Base-by-base conservation (phyloP, 2,329 filamentous ascomycete genomes). In the Aspergillus ochraceus region DNA sequence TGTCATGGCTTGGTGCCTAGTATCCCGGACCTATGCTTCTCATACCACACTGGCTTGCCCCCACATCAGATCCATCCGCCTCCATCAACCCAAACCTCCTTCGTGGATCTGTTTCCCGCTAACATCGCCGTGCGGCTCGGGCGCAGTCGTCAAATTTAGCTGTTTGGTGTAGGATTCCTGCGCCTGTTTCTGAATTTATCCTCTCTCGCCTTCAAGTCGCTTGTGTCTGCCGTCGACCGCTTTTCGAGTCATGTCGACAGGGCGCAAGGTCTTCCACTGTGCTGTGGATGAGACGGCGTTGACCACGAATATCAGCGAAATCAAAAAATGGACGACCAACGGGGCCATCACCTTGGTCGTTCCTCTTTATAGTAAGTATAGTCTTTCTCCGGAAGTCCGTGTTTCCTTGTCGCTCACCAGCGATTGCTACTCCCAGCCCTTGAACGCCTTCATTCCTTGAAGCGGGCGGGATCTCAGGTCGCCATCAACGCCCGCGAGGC, bases 281-380 rank as follows among this genome's bases (percentile, higher is more conserved):
- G 79, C 83, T 62, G 79, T 82, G 63, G 81, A 84, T 68, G 81
- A 82, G 65, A 83, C 80, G 54, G 80, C 80, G 52, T 69, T 84
- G 58, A 81, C 79, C 51, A 79, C 80, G 54, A 82, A 80, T 61
- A 80, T 84, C 63, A 79, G 78, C 58, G 81, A 83, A 67, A 80
- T 84, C 61, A 83, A 83, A 70, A 76, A 76, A 69, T 83, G 81
- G 79, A 79, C 81, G 53, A 75, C 77, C 26, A 77, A 80, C 57
- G 80, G 80, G 32, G 74, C 77, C 42, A 78, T 83, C 55, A 80
- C 76, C 61, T 76, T 84, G 45, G 76, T 82, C 57, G 79, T 84
- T 57, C 81, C 81, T 57, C 75, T 83, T 39, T 81, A 81, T 71
- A 83, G 81, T 83, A 75, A 65, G 74, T 71, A 42, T 29, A 32